Percentiles rank a stretch among this genome's conserved stretches.
Evolutionary conservation across 2,329 filamentous ascomycete genomes (phyloP).

Genomic region (Ramichloridium luteum): DNA sequence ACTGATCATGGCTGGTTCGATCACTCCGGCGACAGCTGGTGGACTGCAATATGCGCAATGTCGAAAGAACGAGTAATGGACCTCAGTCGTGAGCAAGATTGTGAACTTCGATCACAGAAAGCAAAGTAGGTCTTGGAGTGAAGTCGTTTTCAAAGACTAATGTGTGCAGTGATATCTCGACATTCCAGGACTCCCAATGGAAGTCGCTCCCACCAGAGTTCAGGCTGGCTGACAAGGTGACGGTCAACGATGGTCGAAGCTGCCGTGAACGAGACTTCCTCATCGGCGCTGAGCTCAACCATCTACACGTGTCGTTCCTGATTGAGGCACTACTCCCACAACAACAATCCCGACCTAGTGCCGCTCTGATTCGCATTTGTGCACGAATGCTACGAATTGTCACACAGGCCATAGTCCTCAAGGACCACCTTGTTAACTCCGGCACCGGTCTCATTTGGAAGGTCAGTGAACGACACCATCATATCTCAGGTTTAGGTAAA

Average conservation of each 20-base stretch:
- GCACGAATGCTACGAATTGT: slow-evolving; percentile 22
- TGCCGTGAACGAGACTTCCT: slow-evolving; percentile 25
- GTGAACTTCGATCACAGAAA: slow-evolving; percentile 3
- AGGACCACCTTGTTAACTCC: slow-evolving; percentile 23
- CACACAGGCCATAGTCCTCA: slow-evolving; percentile 21
- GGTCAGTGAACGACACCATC: slow-evolving; percentile 20
- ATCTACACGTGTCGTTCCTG: slow-evolving; percentile 25
- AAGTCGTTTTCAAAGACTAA: slow-evolving; percentile 3
- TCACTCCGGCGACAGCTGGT: slow-evolving; percentile 19
- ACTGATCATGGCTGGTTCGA: no score
- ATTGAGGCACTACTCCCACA: slow-evolving; percentile 17
- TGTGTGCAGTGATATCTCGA: slow-evolving; percentile 1
- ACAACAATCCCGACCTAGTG: slow-evolving; percentile 16
- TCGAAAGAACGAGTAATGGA: slow-evolving; percentile 26
- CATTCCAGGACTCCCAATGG: slow-evolving; percentile 15
- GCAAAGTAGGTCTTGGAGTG: slow-evolving; percentile 8
- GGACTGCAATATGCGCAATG: slow-evolving; percentile 22
- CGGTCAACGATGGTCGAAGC: no score
- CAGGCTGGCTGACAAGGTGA: no score
- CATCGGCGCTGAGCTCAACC: slow-evolving; percentile 22
- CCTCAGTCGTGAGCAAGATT: slow-evolving; percentile 15
- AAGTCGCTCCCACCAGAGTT: slow-evolving; percentile 18
- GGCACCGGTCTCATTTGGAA: slow-evolving; percentile 25
- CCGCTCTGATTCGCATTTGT: slow-evolving; percentile 17
- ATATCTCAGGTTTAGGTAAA: not conserved